Percentiles rank a stretch among this genome's conserved stretches.
These are phyloP conservation scores for Zalerion maritima DNA, from an alignment of 495 filamentous ascomycete species.

Conservation along the genomic window DNA sequence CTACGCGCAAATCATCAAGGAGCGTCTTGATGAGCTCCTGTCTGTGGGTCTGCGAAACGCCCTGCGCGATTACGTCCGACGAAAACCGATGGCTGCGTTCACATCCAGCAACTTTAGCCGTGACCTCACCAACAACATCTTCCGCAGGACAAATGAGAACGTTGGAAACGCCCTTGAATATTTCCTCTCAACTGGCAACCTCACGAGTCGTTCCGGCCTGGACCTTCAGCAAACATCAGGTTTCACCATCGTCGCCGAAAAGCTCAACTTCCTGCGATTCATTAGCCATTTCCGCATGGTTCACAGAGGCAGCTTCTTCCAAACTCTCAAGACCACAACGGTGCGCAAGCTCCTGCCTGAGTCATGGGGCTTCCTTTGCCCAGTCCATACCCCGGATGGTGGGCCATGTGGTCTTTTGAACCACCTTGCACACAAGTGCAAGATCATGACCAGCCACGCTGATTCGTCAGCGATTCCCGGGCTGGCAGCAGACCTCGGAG, in stretches of 20 bases:
- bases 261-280: slow-evolving; percentile 98
- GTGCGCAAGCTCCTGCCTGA: slow-evolving; percentile 91
- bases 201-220: slow-evolving; percentile 76
- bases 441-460: slow-evolving; percentile 56
- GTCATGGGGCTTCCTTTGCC: slow-evolving; percentile 94
- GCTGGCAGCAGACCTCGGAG: slow-evolving; percentile 63
- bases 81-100: slow-evolving; percentile 47
- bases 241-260: slow-evolving; percentile 92
- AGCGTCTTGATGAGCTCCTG: slow-evolving; percentile 79
- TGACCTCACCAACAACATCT: slow-evolving; percentile 64
- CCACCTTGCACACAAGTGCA: slow-evolving; percentile 91
- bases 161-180: slow-evolving; percentile 77
- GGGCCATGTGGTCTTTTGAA: slow-evolving; percentile 87
- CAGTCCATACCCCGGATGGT: slow-evolving; percentile 95
- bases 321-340: slow-evolving; percentile 90
- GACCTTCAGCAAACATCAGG: slow-evolving; percentile 90
- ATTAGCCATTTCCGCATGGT: slow-evolving; percentile 99
- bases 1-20: slow-evolving; percentile 91
- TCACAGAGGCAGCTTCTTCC: slow-evolving; percentile 96
- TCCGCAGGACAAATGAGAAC: slow-evolving; percentile 72
- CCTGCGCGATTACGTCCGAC: slow-evolving; percentile 56
- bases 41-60: slow-evolving; percentile 42
- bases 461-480: slow-evolving; percentile 59
- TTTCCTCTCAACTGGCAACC: slow-evolving; percentile 90
- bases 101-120: slow-evolving; percentile 55